Evolutionary conservation across 345 rosid genomes (phyloP), one percentile per base, ranked within the genome.

Genomic region (Syzygium aqueum): DNA sequence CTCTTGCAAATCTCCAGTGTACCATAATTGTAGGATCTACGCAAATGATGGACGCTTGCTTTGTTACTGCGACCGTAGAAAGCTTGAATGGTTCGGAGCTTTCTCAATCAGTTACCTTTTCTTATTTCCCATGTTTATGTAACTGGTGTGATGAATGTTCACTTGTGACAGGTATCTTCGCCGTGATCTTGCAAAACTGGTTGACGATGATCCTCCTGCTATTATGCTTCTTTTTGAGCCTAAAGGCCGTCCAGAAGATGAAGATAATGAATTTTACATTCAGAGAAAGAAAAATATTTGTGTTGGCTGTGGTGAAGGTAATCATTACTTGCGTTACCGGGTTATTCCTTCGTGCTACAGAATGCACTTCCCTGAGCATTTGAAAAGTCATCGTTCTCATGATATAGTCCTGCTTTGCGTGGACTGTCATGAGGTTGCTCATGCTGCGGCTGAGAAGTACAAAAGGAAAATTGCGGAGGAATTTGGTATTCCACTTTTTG

Each of bases 301-400:
- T 67, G 99, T 96, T 49, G 92, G 99, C 65, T 97, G 99, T 93
- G 99, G 99, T 53, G 97, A 95, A 92, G 98, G 98, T 86, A 93
- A 93, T 88, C 99, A 97, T 86, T 97, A 97, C 91, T 90, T 97
- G 22, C 98, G 98, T 13, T 97, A 97, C 91, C 92, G 99, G 84
- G 92, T 96, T 87, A 96, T 97, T 87, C 99, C 99, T 88, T 95
- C 99, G 6, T 96, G 98, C 92, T 97, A 97, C 91, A 93, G 99
- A 92, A 88, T 96, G 92, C 98, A 96, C 92, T 97, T 97, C 87
- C 98, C 99, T 22, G 99, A 96, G 95, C 99, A 97, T 90, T 86
- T 97, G 89, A 97, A 97, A 92, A 97, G 99, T 88, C 99, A 97
- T 67, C 93, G 99, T n/a, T 97, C 99, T 89, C 99, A 96, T 91